Percentiles rank a stretch among this genome's conserved stretches.
These are phyloP conservation scores for Candida nitratophila DNA, from an alignment of 805 yeast genomes.

Conservation along the genomic window DNA sequence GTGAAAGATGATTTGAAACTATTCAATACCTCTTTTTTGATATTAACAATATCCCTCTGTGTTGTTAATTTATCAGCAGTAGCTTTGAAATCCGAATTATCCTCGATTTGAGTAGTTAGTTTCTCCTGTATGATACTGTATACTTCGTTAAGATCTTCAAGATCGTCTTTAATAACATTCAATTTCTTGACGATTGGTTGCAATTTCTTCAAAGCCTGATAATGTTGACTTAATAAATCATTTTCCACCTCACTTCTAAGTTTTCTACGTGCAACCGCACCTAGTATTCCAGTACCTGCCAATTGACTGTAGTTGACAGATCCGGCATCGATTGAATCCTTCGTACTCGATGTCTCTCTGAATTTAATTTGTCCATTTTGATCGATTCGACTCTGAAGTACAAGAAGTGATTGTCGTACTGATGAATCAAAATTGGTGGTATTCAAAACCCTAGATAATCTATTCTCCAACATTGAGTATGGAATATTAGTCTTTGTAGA, in stretches of 20 bases:
- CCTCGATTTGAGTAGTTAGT: slow-evolving; percentile 21
- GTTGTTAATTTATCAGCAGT: slow-evolving; percentile 18
- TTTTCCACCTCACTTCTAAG: slow-evolving; percentile 54
- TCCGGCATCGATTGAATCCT: slow-evolving; percentile 19
- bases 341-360: neutral
- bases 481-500: neutral
- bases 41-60: slow-evolving; percentile 26
- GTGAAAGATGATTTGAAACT: slow-evolving; percentile 59
- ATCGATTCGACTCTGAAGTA: slow-evolving; percentile 22
- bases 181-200: slow-evolving; percentile 37
- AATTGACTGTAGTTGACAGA: slow-evolving; percentile 23
- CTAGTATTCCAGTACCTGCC: slow-evolving; percentile 43
- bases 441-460: slow-evolving; percentile 45
- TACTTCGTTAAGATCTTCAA: slow-evolving; percentile 18
- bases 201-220: slow-evolving; percentile 38
- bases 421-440: slow-evolving; percentile 33
- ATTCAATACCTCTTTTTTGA: slow-evolving; percentile 46
- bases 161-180: slow-evolving; percentile 21
- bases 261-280: slow-evolving; percentile 54
- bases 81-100: slow-evolving; percentile 11
- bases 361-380: slow-evolving; percentile 4
- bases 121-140: slow-evolving; percentile 15
- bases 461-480: slow-evolving; percentile 24
- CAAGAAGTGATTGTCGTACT: slow-evolving; percentile 22
- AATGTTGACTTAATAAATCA: slow-evolving; percentile 51